A percentile compares a stretch with the other conserved stretches of the same genome.
Conservation (phyloP, 768 basidiomycete species). For the Xerocomellus amylosporus region DNA sequence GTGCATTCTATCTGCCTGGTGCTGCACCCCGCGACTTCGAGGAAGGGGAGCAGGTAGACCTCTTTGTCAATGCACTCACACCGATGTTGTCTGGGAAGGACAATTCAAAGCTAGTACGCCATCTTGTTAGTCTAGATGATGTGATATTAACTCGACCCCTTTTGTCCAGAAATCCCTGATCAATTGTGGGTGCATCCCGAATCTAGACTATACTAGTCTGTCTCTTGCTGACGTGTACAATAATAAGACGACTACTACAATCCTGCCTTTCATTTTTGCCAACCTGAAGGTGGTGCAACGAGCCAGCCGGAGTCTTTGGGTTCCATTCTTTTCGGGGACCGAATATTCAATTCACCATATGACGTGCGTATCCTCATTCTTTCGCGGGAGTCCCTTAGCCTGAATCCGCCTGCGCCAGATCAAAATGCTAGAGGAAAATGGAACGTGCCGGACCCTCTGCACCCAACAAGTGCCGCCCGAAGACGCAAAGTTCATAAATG, state of each 20-base stretch:
- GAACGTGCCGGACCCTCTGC: slow-evolving; percentile 78
- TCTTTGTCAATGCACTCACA: slow-evolving; percentile 86
- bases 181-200: slow-evolving; percentile 53
- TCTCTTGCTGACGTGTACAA: slow-evolving; percentile 4
- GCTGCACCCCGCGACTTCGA: slow-evolving; percentile 85
- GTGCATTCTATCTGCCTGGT: slow-evolving; percentile 90
- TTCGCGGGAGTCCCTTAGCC: neutral
- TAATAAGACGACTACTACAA: slow-evolving; percentile 89
- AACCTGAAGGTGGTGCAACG: slow-evolving; percentile 68
- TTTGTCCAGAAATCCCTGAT: slow-evolving; percentile 78
- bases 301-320: slow-evolving; percentile 85
- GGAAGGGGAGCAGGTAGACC: slow-evolving; percentile 67
- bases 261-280: slow-evolving; percentile 80
- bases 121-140: neutral
- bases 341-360: slow-evolving; percentile 89
- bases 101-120: slow-evolving; percentile 70
- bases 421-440: slow-evolving; percentile 74
- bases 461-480: slow-evolving; percentile 54
- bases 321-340: slow-evolving; percentile 94
- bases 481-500: slow-evolving; percentile 87
- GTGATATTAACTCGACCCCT: slow-evolving; percentile 5
- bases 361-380: slow-evolving; percentile 50
- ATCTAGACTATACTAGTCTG: neutral
- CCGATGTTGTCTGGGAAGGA: slow-evolving; percentile 72
- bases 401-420: slow-evolving; percentile 47